These are phyloP conservation scores for Chytriomyces hyalinus DNA, from an alignment of 192 early-diverging fungal genomes.

Conservation along the genomic window DNA sequence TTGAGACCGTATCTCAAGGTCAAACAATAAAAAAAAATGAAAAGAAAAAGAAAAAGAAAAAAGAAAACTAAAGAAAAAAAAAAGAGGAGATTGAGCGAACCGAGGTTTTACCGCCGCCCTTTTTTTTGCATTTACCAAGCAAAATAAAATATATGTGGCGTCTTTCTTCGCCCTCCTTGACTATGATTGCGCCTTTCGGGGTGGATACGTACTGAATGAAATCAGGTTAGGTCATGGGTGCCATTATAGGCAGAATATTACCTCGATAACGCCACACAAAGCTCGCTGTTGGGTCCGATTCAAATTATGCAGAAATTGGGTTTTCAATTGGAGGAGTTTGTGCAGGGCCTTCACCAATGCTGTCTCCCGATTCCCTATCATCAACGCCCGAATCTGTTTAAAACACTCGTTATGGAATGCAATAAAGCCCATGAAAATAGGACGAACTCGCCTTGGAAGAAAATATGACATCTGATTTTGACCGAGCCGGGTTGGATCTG, in stretches of 20 bases:
- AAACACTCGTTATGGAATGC: background rate
- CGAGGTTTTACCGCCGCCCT: too few relatives aligned
- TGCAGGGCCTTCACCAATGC: background rate
- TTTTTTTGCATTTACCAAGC: conserved; percentile 14
- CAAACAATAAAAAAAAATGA: background rate
- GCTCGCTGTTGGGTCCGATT: background rate
- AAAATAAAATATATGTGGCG: conserved; percentile 16
- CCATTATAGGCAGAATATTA: background rate
- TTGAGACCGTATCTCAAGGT: background rate
- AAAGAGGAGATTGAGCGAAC: too few relatives aligned
- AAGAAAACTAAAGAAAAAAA: too few relatives aligned
- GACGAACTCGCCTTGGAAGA: background rate
- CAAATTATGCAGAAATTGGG: conserved; percentile 1
- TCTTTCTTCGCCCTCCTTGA: conserved; percentile 14
- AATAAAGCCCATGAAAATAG: background rate
- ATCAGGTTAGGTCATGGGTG: background rate
- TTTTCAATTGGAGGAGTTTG: background rate
- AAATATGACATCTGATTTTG: background rate
- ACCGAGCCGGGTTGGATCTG: background rate
- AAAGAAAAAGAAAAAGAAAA: too few relatives aligned
- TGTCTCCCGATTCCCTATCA: background rate
- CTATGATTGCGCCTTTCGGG: background rate
- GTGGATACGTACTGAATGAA: background rate
- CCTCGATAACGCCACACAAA: background rate
- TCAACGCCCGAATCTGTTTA: background rate